A percentile compares a stretch with the other conserved stretches of the same genome.
Evolutionary conservation across 73 alveolate species (phyloP).

Genomic region (Tetrahymena malaccensis): DNA sequence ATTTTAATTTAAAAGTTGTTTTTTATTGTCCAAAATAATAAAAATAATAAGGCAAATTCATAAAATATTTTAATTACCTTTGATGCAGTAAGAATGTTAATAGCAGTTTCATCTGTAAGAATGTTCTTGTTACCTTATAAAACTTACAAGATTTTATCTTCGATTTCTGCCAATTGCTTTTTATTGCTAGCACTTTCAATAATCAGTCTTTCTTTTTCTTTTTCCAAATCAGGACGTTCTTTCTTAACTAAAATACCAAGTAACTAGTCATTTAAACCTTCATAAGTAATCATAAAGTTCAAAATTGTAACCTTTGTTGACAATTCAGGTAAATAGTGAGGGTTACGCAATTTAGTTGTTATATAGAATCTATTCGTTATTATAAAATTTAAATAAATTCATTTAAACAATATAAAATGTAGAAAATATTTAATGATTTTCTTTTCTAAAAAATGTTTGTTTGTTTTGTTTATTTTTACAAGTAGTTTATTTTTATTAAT

Average conservation of each 20-base stretch:
- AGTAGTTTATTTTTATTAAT: neutral
- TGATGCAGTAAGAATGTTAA: slow-evolving; percentile 87
- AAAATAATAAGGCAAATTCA: too few species aligned
- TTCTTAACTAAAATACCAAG: slow-evolving; percentile 94
- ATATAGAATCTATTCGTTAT: slow-evolving; percentile 90
- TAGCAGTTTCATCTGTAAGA: slow-evolving; percentile 93
- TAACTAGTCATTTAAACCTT: slow-evolving; percentile 97
- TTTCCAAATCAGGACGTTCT: slow-evolving; percentile 99
- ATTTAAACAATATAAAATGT: too few species aligned
- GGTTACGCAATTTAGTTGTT: slow-evolving; percentile 96
- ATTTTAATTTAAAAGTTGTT: slow-evolving; percentile 57
- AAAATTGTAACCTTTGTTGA: slow-evolving; percentile 92
- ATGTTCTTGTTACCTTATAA: slow-evolving; percentile 87
- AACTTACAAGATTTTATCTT: slow-evolving; percentile 85
- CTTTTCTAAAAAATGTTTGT: too few species aligned
- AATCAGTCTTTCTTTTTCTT: slow-evolving; percentile 91
- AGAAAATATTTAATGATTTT: too few species aligned
- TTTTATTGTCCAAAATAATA: too few species aligned
- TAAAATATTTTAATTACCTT: slow-evolving; percentile 46
- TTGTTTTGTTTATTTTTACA: too few species aligned
- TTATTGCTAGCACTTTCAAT: slow-evolving; percentile 95
- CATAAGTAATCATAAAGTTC: slow-evolving; percentile 98
- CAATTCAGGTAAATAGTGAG: slow-evolving; percentile 98
- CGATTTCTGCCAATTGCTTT: slow-evolving; percentile 86
- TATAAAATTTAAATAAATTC: too few species aligned